These are phyloP conservation scores for Sphagnum fallax DNA, from an alignment of 228 moss, liverwort and hornwort genomes.

Conservation along the genomic window DNA sequence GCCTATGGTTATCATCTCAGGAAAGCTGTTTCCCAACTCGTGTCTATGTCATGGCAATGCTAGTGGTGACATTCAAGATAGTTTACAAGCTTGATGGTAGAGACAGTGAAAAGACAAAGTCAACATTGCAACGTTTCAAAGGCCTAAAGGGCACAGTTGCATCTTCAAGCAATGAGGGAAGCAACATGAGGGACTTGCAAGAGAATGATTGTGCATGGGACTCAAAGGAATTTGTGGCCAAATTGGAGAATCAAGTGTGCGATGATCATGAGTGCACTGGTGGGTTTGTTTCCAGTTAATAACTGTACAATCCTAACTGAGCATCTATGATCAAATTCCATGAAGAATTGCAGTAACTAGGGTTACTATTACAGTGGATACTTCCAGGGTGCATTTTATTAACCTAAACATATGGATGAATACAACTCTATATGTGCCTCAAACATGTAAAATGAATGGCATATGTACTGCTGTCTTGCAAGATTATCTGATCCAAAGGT, in stretches of 20 bases:
- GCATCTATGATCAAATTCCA: background rate
- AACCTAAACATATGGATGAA: too few relatives aligned
- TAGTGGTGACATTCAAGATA: conserved; percentile 67
- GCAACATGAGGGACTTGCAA: conserved; percentile 6
- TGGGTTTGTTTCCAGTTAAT: conserved; percentile 19
- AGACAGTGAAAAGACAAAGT: conserved; percentile 3
- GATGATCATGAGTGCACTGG: conserved; percentile 31
- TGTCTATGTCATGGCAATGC: conserved; percentile 80
- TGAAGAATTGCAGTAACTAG: background rate
- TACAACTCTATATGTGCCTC: background rate
- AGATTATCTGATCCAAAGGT: background rate
- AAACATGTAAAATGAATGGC: background rate
- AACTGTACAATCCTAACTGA: background rate
- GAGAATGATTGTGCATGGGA: conserved; percentile 24
- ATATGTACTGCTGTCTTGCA: background rate
- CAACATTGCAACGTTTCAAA: background rate
- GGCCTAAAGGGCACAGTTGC: conserved; percentile 7
- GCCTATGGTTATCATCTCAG: conserved; percentile 73
- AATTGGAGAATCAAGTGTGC: conserved; percentile 31
- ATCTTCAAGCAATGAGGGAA: conserved; percentile 10
- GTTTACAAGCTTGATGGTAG: conserved; percentile 77
- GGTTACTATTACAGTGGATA: background rate
- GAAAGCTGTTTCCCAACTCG: conserved; percentile 57
- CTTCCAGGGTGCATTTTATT: too few relatives aligned
- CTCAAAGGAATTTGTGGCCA: conserved; percentile 38